Conservation (phyloP, 176 grass and related monocot genomes). For the Oryza coarctata region DNA sequence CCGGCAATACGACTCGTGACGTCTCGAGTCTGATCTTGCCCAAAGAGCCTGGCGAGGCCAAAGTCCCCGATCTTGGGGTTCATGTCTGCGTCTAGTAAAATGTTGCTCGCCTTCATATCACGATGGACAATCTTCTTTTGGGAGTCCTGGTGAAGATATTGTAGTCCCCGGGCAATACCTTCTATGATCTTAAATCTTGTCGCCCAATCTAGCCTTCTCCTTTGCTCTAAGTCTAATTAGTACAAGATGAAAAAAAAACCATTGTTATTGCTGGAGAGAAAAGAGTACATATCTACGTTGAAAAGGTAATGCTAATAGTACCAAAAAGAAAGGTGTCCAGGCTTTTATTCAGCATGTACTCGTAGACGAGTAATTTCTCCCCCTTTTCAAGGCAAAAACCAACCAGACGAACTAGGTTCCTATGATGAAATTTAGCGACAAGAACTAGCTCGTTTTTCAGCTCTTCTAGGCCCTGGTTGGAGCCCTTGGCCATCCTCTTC, state of each 20-base stretch:
- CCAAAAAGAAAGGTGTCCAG: conserved; percentile 39
- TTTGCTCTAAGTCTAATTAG: conserved; percentile 9
- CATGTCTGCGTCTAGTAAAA: conserved; percentile 33
- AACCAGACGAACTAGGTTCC: conserved; percentile 37
- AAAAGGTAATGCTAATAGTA: neutral
- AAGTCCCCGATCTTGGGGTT: conserved; percentile 52
- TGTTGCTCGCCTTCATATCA: conserved; percentile 40
- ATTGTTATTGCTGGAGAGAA: too few species aligned
- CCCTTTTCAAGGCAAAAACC: conserved; percentile 34
- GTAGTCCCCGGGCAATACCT: conserved; percentile 40
- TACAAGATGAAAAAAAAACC: neutral
- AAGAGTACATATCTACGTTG: neutral
- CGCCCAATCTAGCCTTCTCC: conserved; percentile 18
- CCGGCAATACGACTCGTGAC: conserved; percentile 26
- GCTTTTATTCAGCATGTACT: conserved; percentile 45
- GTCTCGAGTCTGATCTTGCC: conserved; percentile 34
- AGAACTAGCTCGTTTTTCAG: conserved; percentile 36
- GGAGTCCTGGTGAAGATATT: conserved; percentile 54
- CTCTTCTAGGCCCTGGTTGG: conserved; percentile 33
- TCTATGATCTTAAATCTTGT: conserved; percentile 44
- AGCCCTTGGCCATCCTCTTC: conserved; percentile 34
- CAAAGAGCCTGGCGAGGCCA: conserved; percentile 39
- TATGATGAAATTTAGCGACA: conserved; percentile 47
- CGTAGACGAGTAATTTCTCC: conserved; percentile 35
- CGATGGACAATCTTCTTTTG: conserved; percentile 35